These are phyloP conservation scores for Dimargaris cristalligena DNA, from an alignment of 192 early-diverging fungal genomes.

Conservation along the genomic window DNA sequence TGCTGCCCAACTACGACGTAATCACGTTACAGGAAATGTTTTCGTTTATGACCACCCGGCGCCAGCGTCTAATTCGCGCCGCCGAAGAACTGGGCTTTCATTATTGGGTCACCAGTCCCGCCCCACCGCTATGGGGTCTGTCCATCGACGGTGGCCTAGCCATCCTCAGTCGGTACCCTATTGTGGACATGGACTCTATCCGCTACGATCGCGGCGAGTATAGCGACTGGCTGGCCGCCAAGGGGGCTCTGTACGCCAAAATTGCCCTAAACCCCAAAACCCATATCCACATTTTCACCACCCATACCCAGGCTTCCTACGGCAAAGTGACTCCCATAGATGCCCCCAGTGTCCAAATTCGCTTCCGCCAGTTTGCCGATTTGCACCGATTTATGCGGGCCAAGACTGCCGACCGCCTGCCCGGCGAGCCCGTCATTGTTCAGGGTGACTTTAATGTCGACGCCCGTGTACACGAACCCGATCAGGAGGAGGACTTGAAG, in stretches of 20 bases:
- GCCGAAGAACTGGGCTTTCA: slow-evolving; percentile 51
- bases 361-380: slow-evolving; percentile 41
- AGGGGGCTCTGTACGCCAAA: slow-evolving; percentile 63
- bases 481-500: slow-evolving; percentile 20
- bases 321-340: slow-evolving; percentile 31
- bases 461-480: slow-evolving; percentile 18
- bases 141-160: slow-evolving; percentile 62
- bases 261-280: slow-evolving; percentile 32
- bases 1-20: slow-evolving; percentile 59
- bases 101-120: slow-evolving; percentile 39
- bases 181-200: slow-evolving; percentile 35
- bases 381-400: slow-evolving; percentile 48
- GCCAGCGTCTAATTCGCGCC: slow-evolving; percentile 37
- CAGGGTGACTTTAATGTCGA: slow-evolving; percentile 59
- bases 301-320: slow-evolving; percentile 72
- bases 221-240: slow-evolving; percentile 53
- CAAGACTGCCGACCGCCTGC: slow-evolving; percentile 22
- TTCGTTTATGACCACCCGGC: slow-evolving; percentile 43
- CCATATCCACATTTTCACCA: slow-evolving; percentile 56
- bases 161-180: slow-evolving; percentile 54
- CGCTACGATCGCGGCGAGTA: slow-evolving; percentile 48
- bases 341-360: slow-evolving; percentile 33
- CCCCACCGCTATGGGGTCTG: slow-evolving; percentile 39
- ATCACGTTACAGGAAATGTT: slow-evolving; percentile 72
- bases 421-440: slow-evolving; percentile 38